Base-by-base conservation (phyloP, 106 monocot genomes). In the Dendrobium nobile region DNA sequence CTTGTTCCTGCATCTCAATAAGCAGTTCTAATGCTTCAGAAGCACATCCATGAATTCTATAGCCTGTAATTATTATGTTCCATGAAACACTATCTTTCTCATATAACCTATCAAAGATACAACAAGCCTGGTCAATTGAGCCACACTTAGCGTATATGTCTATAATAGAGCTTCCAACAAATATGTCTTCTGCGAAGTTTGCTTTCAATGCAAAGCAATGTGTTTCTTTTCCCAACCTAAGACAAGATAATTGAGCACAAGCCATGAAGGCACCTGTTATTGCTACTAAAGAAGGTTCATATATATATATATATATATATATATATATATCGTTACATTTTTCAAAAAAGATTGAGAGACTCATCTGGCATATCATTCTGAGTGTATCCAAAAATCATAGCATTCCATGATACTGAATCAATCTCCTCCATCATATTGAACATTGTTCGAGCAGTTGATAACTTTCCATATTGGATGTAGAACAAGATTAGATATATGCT, bases 141-240 rank as follows among this genome's bases (percentile, higher is more conserved):
- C 93, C 93, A 77, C 89, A 91, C 77, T 94, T 91, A 22, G 91
- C 89, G 75, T 91, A 94, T 91, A 91, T 94, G 76, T 89, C 91
- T 26, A 94, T 85, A 56, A 89, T 85, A 1, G 93, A 94, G 82
- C 93, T 89, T 26, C 84, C 82, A 2, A 91, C 58, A 41, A 86
- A 89, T 24, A 77, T 16, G 20, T 91, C 89, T 0, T 83, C 80
- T 11, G 54, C 70, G 74, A 82, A 78, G 47, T 41, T 43, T 2
- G 75, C 72, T 78, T 89, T 94, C 79, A 94, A 31, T 55, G 89
- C 78, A 73, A 82, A 91, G 64, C 87, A 85, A 79, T 91, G 91
- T 5, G 78, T 9, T 79, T 91, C 91, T 81, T 84, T 89, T 41
- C 93, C 93, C 26, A 83, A 72, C 24, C 81, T 58, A 37, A 88